Percentiles rank a stretch among this genome's conserved stretches.
Evolutionary conservation across 345 rosid genomes (phyloP).

Genomic region (Euphorbia peplus): DNA sequence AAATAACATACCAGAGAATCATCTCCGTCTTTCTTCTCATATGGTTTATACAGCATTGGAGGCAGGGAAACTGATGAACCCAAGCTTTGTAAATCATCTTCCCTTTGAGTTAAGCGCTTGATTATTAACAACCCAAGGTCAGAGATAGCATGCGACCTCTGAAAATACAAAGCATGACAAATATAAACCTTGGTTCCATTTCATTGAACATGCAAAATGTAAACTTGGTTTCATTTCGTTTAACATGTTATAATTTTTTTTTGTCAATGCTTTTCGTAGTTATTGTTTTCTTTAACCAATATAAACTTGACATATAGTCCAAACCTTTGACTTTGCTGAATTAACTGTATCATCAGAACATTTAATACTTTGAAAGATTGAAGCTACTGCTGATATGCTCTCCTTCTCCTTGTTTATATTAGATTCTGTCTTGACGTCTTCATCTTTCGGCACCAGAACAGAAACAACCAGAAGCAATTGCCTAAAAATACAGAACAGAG

Average conservation of each 20-base stretch:
- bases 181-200: too few relatives aligned
- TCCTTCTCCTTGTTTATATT: slow-evolving; percentile 55
- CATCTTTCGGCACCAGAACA: slow-evolving; percentile 72
- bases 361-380: slow-evolving; percentile 59
- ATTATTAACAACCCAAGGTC: slow-evolving; percentile 77
- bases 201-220: too few relatives aligned
- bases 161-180: slow-evolving; percentile 32
- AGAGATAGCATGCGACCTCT: slow-evolving; percentile 88
- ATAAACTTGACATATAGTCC: slow-evolving; percentile 12
- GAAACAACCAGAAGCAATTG: slow-evolving; percentile 62
- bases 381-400: slow-evolving; percentile 42
- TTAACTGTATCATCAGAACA: slow-evolving; percentile 71
- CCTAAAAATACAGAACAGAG: slow-evolving; percentile 44
- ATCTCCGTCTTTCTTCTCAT: slow-evolving; percentile 56
- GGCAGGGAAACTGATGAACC: slow-evolving; percentile 54
- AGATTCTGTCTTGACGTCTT: slow-evolving; percentile 69
- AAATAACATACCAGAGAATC: slow-evolving; percentile 48
- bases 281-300: slow-evolving; percentile 9
- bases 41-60: slow-evolving; percentile 52
- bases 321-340: slow-evolving; percentile 78
- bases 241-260: background rate
- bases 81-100: slow-evolving; percentile 38
- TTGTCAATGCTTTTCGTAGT: background rate
- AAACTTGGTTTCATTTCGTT: slow-evolving; percentile 3
- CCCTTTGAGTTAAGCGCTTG: slow-evolving; percentile 54